These are phyloP conservation scores for Brettanomyces custersianus DNA, from an alignment of 805 yeast genomes.

Conservation along the genomic window DNA sequence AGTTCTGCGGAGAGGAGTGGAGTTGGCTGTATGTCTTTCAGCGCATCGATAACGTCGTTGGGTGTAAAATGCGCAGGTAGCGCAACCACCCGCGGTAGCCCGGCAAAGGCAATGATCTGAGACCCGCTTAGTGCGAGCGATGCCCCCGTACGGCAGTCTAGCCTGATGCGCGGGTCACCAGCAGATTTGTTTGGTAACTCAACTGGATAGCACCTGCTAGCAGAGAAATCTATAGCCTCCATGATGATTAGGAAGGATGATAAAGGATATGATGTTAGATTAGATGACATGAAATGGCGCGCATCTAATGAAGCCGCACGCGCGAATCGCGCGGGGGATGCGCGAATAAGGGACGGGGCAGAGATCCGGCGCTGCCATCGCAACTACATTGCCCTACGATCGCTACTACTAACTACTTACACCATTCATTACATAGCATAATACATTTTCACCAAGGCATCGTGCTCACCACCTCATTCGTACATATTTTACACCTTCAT, in stretches of 20 bases:
- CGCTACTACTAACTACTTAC: no score
- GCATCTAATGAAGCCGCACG: no score
- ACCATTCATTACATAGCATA: no score
- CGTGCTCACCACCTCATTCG: no score
- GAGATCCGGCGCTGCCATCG: no score
- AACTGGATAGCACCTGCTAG: constrained; percentile 49
- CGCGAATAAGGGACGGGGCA: no score
- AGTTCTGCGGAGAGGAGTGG: constrained; percentile 52
- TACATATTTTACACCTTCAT: no score
- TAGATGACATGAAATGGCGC: no score
- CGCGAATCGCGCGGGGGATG: no score
- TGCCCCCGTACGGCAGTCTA: constrained; percentile 63
- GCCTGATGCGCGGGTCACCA: constrained; percentile 40
- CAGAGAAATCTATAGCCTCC: constrained; percentile 58
- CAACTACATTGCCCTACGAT: no score
- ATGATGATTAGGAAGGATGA: constrained; percentile 23
- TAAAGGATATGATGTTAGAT: no score
- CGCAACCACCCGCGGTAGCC: constrained; percentile 50
- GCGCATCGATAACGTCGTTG: constrained; percentile 24
- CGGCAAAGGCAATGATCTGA: constrained; percentile 58
- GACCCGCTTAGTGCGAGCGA: constrained; percentile 51
- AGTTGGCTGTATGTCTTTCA: constrained; percentile 1
- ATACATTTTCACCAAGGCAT: no score
- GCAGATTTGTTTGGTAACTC: constrained; percentile 44
- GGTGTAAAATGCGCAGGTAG: constrained; percentile 30